phyloP scores from a whole-genome alignment of 805 yeast species.

The Candida insectorum region DNA sequence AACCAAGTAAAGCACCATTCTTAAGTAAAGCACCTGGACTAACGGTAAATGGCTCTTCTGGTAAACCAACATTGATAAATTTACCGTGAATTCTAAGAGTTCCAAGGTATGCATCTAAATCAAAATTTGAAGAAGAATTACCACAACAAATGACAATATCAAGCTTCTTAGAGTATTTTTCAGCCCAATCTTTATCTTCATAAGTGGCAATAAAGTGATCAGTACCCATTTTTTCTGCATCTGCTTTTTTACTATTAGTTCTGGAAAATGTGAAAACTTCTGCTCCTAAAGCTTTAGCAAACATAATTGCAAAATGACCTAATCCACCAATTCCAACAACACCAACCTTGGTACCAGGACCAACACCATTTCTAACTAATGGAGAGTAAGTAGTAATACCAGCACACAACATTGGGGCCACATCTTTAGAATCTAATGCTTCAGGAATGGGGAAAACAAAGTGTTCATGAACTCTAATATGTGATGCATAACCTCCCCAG shows the following conservation, averaged over 20 bases:
- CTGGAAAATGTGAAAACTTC: slow-evolving; percentile 30
- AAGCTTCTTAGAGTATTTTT: slow-evolving; percentile 28
- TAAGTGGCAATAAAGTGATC: slow-evolving; percentile 44
- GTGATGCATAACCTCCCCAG: slow-evolving; percentile 51
- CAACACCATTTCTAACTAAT: slow-evolving; percentile 37
- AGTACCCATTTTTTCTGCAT: slow-evolving; percentile 31
- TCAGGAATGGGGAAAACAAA: slow-evolving; percentile 51
- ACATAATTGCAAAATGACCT: slow-evolving; percentile 59
- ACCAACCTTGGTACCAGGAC: slow-evolving; percentile 48
- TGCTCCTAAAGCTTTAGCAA: slow-evolving; percentile 61
- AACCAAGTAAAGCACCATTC: slow-evolving; percentile 27
- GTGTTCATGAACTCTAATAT: slow-evolving; percentile 40
- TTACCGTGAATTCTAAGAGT: slow-evolving; percentile 24
- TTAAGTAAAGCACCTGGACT: slow-evolving; percentile 23
- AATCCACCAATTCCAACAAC: slow-evolving; percentile 66
- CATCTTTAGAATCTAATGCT: slow-evolving; percentile 33
- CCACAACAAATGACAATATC: slow-evolving; percentile 56
- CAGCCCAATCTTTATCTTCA: slow-evolving; percentile 42
- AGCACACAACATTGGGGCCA: slow-evolving; percentile 57
- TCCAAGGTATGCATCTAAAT: slow-evolving; percentile 46
- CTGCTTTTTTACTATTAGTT: slow-evolving; percentile 23
- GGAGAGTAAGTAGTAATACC: slow-evolving; percentile 56
- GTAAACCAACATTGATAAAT: slow-evolving; percentile 26
- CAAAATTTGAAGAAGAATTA: slow-evolving; percentile 48
- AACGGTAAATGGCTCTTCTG: slow-evolving; percentile 19